These are phyloP conservation scores for Escallonia herrerae DNA, from an alignment of 129 eudicot species.

Conservation along the genomic window DNA sequence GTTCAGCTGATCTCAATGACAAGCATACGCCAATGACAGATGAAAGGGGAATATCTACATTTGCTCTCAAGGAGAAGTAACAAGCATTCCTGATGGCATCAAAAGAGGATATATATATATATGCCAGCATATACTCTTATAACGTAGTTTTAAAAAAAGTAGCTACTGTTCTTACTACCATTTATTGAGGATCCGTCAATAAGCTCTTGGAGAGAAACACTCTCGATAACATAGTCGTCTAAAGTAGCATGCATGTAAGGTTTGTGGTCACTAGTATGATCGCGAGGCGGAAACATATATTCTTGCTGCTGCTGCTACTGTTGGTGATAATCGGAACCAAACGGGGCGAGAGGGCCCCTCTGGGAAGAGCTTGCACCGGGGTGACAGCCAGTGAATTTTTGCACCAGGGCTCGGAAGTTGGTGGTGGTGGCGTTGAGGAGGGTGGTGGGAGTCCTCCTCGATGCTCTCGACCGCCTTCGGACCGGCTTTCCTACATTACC, in stretches of 20 bases:
- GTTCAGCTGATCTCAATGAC: no score
- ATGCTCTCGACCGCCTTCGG: constrained; percentile 50
- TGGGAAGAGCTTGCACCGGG: neutral
- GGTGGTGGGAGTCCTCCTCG: constrained; percentile 67
- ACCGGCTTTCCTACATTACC: constrained; percentile 27
- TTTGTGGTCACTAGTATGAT: neutral
- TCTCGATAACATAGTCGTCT: neutral
- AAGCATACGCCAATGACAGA: no score
- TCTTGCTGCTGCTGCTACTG: neutral
- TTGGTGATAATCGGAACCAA: neutral
- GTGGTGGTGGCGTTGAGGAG: constrained; percentile 65
- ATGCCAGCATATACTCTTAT: no score
- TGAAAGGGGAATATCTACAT: no score
- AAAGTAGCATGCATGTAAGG: neutral
- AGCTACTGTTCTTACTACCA: neutral
- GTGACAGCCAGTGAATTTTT: constrained; percentile 58
- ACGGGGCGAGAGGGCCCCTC: neutral
- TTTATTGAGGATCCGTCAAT: neutral
- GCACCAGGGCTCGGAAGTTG: constrained; percentile 86
- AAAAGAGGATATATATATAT: no score
- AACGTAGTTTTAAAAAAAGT: neutral
- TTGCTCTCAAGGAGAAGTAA: no score
- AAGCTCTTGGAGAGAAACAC: neutral
- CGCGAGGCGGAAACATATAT: neutral
- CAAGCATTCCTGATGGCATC: no score